Base-by-base conservation (phyloP, 225 moss, liverwort and hornwort genomes). In the Takakia lepidozioides region DNA sequence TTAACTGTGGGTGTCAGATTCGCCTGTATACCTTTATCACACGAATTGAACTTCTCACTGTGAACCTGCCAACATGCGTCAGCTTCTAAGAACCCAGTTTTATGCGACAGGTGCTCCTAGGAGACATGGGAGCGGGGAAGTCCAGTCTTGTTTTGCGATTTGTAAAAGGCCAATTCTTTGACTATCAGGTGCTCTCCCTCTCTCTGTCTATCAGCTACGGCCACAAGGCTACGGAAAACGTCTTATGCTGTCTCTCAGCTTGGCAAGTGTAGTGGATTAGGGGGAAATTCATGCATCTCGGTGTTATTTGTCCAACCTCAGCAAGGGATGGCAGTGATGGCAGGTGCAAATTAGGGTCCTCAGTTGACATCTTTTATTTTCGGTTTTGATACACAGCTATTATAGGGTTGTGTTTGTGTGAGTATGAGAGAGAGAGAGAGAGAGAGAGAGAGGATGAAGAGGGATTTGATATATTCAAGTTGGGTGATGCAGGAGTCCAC, bases 91-190 rank as follows among this genome's bases (percentile, higher is more conserved):
- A n/a, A 49, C 17, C 26, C 27, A 10, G 35, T 24, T 18, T 13
- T 13, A n/a, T n/a, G 27, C 50, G 16, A 48, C 78, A 95, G 93
- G 93, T 95, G 46, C 52, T 95, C 37, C 82, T 95, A 20, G 93
- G 93, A 51, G 93, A 95, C 51, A 89, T 95, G 89, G 93, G 93
- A 59, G 86, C 93, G 61, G 93, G 93, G 27, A 95, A 95, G 58
- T 95, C 93, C 13, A 95, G 93, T 63, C 75, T 90, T 19, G 89
- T 84, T 15, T 72, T 78, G 20, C 93, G 93, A 8, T 95, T 93
- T 46, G 85, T 83, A 5, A 86, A 77, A 63, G 93, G 93, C 3
- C 88, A 93, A 48, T 93, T 88, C 46, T 83, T 81, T 25, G 93
- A 89, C 55, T 88, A 86, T 57, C 88, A 86, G 88, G 5, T 11